Conservation (phyloP, 768 basidiomycete species). For the Russula virescens region DNA sequence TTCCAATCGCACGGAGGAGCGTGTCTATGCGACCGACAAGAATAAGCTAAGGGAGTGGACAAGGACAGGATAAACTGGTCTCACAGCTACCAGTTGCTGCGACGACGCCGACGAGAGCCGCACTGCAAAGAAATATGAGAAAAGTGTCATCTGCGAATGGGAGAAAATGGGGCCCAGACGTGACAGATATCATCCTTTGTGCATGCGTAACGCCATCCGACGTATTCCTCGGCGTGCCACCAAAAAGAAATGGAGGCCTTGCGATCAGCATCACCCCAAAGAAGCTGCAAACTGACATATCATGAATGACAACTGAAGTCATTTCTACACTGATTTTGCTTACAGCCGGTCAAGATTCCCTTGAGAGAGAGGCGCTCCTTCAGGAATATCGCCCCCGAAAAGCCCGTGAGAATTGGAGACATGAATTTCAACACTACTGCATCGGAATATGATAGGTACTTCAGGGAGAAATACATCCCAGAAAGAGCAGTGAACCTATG, state of each 20-base stretch:
- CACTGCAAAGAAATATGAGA: conserved; percentile 32
- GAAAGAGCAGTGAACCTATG: conserved; percentile 66
- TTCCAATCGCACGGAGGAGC: conserved; percentile 63
- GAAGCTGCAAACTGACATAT: conserved; percentile 50
- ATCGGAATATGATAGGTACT: conserved; percentile 74
- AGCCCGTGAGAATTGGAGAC: conserved; percentile 55
- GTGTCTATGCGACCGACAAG: conserved; percentile 33
- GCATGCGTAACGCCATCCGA: conserved; percentile 26
- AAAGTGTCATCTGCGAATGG: background rate
- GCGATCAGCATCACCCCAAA: conserved; percentile 78
- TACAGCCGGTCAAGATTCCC: conserved; percentile 53
- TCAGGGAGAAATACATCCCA: conserved; percentile 63
- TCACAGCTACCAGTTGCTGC: conserved; percentile 65
- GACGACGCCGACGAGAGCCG: conserved; percentile 59
- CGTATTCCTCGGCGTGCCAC: conserved; percentile 25
- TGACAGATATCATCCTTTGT: conserved; percentile 54
- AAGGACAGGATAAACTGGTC: conserved; percentile 26
- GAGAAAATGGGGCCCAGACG: conserved; percentile 33
- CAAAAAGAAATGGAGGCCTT: conserved; percentile 70
- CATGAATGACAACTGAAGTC: background rate
- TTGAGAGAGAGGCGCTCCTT: conserved; percentile 51
- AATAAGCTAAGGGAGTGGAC: background rate
- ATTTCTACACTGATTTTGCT: conserved; percentile 14
- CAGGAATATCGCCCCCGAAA: conserved; percentile 56
- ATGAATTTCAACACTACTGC: conserved; percentile 74